Base-by-base conservation (phyloP, 2,329 filamentous ascomycete genomes). In the Xylaria sp. region DNA sequence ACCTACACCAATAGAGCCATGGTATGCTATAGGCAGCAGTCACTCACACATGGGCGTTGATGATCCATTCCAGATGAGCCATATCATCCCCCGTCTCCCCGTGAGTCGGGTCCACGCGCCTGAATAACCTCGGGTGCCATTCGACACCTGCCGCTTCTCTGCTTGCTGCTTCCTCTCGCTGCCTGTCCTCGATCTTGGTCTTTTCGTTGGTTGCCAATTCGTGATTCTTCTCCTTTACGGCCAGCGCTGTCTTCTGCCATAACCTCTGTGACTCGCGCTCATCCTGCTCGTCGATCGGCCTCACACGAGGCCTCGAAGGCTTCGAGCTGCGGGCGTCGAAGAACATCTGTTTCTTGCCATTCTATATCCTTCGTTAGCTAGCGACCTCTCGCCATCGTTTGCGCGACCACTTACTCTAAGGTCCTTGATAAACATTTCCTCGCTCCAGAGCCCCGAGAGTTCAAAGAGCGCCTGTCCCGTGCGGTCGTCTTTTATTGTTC, bases 11-110 rank as follows among this genome's bases (percentile, higher is more conserved):
- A 39, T 17, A 24, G n/a, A 17, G 1, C 13, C 20, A 13, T 17
- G 22, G 53, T 21, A 18, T 39, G 29, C 11, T 34, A 13, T 6
- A 5, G 38, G 43, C 11, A 13, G 16, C 16, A 39, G 39, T 7
- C n/a, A 71, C 79, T 68, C 74, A 96, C 92, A 99, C 83, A 51
- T 87, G 80, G 1, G 92, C 88, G 71, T 93, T 89, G 66, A 99
- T 90, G 67, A 97, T 92, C 91, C 91, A 99, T 73, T 97, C 94
- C 24, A 99, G 76, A 61, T 90, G 91, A 69, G 95, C 91, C 71
- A 95, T 90, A 22, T 90, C 90, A 69, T 93, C 87, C 59, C 94
- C 90, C 3, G 81, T 69, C 1, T 86, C 87, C 26, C 87, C 88
- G 1, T 86, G 85, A 1, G 87, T 89, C 20, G 86, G 86, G 41